Percentiles rank a stretch among this genome's conserved stretches.
Evolutionary conservation across 164 flowering plant species (phyloP).

Genomic region (Magnolia officinalis): DNA sequence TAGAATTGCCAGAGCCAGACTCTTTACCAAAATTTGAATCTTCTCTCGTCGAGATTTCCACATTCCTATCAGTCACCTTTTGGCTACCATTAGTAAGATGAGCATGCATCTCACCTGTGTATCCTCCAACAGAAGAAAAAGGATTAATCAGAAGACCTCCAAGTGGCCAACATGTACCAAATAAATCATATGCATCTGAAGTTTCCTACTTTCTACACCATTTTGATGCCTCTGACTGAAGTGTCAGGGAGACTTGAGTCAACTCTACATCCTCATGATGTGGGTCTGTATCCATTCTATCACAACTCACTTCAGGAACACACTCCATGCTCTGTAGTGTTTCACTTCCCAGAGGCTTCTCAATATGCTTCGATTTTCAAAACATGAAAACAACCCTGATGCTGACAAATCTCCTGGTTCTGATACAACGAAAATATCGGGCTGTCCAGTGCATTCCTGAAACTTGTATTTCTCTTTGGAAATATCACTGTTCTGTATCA

Average conservation of each 20-base stretch:
- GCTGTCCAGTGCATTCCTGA: constrained; percentile 26
- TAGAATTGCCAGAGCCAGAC: constrained; percentile 13
- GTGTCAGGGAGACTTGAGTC: constrained; percentile 11
- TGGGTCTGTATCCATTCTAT: constrained; percentile 8
- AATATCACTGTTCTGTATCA: constrained; percentile 34
- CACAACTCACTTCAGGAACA: constrained; percentile 12
- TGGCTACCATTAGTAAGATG: constrained; percentile 10
- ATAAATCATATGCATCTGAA: constrained; percentile 20
- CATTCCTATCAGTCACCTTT: constrained; percentile 7
- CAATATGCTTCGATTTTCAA: constrained; percentile 13
- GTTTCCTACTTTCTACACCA: constrained; percentile 17
- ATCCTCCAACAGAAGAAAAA: constrained; percentile 16
- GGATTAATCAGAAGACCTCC: constrained; percentile 31
- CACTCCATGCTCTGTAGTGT: constrained; percentile 8
- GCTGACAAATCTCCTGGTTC: constrained; percentile 38
- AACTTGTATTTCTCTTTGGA: constrained; percentile 41
- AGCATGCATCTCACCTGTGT: constrained; percentile 4
- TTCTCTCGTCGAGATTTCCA: constrained; percentile 13
- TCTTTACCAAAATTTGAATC: constrained; percentile 14
- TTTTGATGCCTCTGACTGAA: constrained; percentile 16
- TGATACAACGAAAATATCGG: constrained; percentile 17
- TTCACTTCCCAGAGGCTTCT: constrained; percentile 22
- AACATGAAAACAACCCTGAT: constrained; percentile 31
- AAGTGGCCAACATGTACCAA: constrained; percentile 29
- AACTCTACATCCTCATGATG: constrained; percentile 8